Base-by-base conservation (phyloP, 768 basidiomycete species). In the Kwoniella heveanensis region DNA sequence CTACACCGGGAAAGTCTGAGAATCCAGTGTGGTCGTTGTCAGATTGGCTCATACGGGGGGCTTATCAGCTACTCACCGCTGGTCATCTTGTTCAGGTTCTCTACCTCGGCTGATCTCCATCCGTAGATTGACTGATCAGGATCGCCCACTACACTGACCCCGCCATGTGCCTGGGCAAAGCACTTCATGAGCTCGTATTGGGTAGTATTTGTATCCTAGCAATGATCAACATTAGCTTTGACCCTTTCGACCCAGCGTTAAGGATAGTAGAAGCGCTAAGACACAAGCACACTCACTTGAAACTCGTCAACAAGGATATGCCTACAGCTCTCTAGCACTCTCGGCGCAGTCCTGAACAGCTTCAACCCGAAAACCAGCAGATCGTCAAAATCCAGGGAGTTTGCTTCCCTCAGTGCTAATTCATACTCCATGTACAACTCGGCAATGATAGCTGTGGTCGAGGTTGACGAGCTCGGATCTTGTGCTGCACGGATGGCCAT, bases 101-200 rank as follows among this genome's bases (percentile, higher is more conserved):
- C 85, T 2, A 90, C 83, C 70, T 92, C 89, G 24, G 83, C 90
- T 6, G 88, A 87, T 13, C 91, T 85, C 91, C 92, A 94, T 9
- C 90, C 90, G 69, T 92, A 92, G 46, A 92, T 92, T 0, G 90
- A 91, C 75, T 94, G 92, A 77, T 94, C 92, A 0, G 92, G 92
- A 80, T 94, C 92, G 0, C 92, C 92, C 2, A 94, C 91, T 44
- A 93, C 85, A 3, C 88, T 91, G 26, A 92, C 82, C 65, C 87
- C 86, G 27, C 82, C 79, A 32, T 81, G 80, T 3, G 79, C 71
- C 13, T 82, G 71, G 0, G 87, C 89, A 55, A 94, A 85, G 2
- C 83, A 81, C 64, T 82, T 83, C 87, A 92, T 88, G 24, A 93
- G 84, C 61, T 88, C 84, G 77, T 92, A 93, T 76, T 93, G 91